phyloP scores from a whole-genome alignment of 179 eudicot genomes.

The Carnegiea gigantea region DNA sequence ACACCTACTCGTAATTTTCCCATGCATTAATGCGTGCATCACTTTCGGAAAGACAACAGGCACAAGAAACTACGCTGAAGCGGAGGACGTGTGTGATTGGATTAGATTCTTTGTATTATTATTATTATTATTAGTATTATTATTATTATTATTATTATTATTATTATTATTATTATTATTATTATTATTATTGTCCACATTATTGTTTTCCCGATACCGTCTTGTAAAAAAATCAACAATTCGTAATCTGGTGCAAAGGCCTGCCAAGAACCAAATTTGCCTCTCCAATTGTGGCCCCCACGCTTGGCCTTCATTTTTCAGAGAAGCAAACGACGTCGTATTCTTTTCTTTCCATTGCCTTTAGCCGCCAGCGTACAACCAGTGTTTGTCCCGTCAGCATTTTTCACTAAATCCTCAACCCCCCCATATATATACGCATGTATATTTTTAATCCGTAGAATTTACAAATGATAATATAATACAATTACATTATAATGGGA shows the following conservation, averaged over 20 bases:
- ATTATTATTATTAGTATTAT: neutral
- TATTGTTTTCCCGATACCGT: neutral
- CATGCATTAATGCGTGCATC: neutral
- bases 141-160: neutral
- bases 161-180: neutral
- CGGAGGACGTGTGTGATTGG: neutral
- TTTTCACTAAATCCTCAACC: neutral
- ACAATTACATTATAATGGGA: too few relatives aligned
- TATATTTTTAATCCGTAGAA: too few relatives aligned
- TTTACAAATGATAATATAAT: too few relatives aligned
- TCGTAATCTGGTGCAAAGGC: neutral
- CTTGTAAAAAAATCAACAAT: neutral
- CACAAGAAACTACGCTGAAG: neutral
- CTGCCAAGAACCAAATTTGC: too few relatives aligned
- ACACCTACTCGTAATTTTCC: neutral
- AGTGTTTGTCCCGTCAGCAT: neutral
- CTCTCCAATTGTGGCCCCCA: neutral
- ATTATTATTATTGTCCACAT: neutral
- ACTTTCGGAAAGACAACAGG: neutral
- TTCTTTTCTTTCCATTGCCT: neutral
- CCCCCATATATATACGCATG: neutral
- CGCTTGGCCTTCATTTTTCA: neutral
- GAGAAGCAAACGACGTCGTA: neutral
- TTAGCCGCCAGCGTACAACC: neutral
- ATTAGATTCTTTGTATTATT: neutral